Base-by-base conservation (phyloP, 2,329 filamentous ascomycete genomes). In the Dendryphion nanum region DNA sequence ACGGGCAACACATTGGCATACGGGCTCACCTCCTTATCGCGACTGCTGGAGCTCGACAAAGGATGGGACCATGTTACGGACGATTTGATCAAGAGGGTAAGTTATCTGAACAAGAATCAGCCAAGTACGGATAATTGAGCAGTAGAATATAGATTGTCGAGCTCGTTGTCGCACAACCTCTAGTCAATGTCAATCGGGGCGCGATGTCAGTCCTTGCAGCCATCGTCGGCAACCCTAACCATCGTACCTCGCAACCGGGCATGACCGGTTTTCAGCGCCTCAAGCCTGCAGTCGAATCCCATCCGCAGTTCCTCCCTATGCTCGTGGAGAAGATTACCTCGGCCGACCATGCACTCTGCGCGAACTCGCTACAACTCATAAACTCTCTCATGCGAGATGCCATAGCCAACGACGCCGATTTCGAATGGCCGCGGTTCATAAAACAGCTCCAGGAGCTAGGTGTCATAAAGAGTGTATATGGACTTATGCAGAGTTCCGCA, bases 131-230 rank as follows among this genome's bases (percentile, higher is more conserved):
- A 4, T 40, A 51, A 50, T 38, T 33, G 33, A 30, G 41, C 26
- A 15, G n/a, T 30, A 26, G 40, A 18, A 26, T 15, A 39, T 31
- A 83, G 73, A 82, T 95, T 44, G 90, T 97, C 53, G 86, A 96
- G 65, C 77, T 98, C 35, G 89, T 97, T 46, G 91, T 97, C 54
- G 91, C 83, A 20, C 93, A 97, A 64, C 93, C 91, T 17, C 78
- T 98, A 44, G 93, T 98, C 68, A 98, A 98, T 64, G 96, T 97
- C 60, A 81, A 98, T 43, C 82, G 93, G 48, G 93, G 93, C 56
- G 91, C 91, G 58, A 95, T 98, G 86, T 91, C 89, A 32, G 94
- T 98, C 45, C 78, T 98, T 39, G 91, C 95, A 32, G 89, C 90
- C 10, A 84, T 97, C 40, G 91, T 98, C 36, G 85, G 89, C 46